These are phyloP conservation scores for Candida endomychidarum DNA, from an alignment of 805 yeast species.

Conservation along the genomic window DNA sequence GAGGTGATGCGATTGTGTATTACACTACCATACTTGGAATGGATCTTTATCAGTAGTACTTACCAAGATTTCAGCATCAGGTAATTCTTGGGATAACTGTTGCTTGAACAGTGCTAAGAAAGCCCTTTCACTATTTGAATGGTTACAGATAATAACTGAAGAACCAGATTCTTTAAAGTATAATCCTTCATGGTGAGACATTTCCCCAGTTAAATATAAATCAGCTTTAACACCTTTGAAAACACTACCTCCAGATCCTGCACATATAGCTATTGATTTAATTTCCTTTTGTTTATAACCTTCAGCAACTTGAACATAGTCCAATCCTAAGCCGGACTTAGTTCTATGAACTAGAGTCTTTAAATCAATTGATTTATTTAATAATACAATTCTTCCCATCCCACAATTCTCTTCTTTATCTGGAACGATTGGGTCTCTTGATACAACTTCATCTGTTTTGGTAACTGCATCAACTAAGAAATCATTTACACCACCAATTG, in stretches of 20 bases:
- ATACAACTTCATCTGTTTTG: constrained; percentile 23
- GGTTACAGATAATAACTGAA: constrained; percentile 77
- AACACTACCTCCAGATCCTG: constrained; percentile 90
- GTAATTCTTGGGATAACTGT: constrained; percentile 48
- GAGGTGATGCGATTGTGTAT: constrained; percentile 4
- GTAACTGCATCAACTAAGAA: constrained; percentile 64
- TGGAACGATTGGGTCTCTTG: constrained; percentile 44
- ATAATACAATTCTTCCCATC: constrained; percentile 70
- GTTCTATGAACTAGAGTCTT: constrained; percentile 46
- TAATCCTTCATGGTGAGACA: constrained; percentile 90
- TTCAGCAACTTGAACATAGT: constrained; percentile 63
- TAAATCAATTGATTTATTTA: constrained; percentile 46
- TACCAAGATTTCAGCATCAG: constrained; percentile 45
- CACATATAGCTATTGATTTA: constrained; percentile 77
- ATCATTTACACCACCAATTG: constrained; percentile 90
- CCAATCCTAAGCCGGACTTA: constrained; percentile 53
- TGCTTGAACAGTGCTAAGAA: constrained; percentile 56
- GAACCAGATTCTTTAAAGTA: constrained; percentile 68
- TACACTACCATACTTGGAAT: constrained; percentile 26
- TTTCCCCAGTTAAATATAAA: constrained; percentile 84
- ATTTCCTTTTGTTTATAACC: constrained; percentile 33
- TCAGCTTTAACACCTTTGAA: constrained; percentile 65
- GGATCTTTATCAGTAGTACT: constrained; percentile 70
- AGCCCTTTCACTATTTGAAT: constrained; percentile 91
- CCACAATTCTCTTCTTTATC: constrained; percentile 59